A percentile compares a stretch with the other conserved stretches of the same genome.
Conservation (phyloP, 2,329 filamentous ascomycete genomes). For the Cytospora mali region DNA sequence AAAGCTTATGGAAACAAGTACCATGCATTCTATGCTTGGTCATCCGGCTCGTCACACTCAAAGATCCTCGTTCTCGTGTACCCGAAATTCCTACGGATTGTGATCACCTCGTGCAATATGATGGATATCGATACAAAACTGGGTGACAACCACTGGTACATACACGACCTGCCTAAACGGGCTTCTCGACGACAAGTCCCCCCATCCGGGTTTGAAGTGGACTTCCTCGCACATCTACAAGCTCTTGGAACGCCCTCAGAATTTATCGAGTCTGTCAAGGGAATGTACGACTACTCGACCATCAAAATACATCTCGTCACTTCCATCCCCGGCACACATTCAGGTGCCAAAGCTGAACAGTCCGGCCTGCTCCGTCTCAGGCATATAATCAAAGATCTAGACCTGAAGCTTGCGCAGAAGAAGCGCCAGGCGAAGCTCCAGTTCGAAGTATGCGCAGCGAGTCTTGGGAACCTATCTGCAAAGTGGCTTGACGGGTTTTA, state of each 20-base stretch:
- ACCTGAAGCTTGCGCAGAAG: constrained; percentile 25
- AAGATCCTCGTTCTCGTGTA: constrained; percentile 34
- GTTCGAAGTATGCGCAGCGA: constrained; percentile 33
- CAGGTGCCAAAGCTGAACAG: constrained; percentile 30
- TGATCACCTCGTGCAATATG: constrained; percentile 36
- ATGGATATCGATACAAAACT: constrained; percentile 33
- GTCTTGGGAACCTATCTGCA: constrained; percentile 31
- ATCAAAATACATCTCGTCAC: constrained; percentile 33
- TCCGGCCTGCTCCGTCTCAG: constrained; percentile 33
- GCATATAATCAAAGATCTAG: constrained; percentile 26
- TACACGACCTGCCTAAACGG: constrained; percentile 33
- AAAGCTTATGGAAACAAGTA: constrained; percentile 31
- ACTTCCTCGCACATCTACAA: constrained; percentile 30
- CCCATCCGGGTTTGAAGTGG: constrained; percentile 29
- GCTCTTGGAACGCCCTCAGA: constrained; percentile 29
- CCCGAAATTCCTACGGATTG: constrained; percentile 31
- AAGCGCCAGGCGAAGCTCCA: constrained; percentile 25
- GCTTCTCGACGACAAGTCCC: background rate
- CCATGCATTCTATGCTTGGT: constrained; percentile 33
- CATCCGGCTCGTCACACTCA: constrained; percentile 31
- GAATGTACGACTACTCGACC: constrained; percentile 32
- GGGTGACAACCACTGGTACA: constrained; percentile 35
- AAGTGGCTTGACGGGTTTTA: constrained; percentile 33
- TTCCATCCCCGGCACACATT: constrained; percentile 31
- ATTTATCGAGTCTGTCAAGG: constrained; percentile 31